phyloP scores from a whole-genome alignment of 129 eudicot species.

The Arctium lappa region DNA sequence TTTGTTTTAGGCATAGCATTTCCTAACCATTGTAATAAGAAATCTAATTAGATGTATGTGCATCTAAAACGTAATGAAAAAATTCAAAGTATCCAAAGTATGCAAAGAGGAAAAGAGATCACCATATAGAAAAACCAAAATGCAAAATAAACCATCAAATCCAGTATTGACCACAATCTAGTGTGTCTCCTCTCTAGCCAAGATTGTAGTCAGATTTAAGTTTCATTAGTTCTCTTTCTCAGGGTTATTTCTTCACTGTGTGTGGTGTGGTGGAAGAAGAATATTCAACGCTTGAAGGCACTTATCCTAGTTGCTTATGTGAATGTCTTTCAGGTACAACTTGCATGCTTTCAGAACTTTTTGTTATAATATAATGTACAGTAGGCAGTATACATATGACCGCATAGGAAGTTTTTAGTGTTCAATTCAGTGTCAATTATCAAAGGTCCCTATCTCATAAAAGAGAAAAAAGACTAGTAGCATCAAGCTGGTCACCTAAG shows the following conservation, averaged over 20 bases:
- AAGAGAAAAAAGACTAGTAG: not conserved
- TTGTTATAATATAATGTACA: not conserved
- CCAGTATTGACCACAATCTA: not conserved
- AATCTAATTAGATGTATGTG: constrained; percentile 7
- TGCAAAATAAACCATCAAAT: not conserved
- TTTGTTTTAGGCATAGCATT: constrained; percentile 23
- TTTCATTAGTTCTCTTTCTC: not conserved
- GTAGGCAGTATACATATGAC: not conserved
- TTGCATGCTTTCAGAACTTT: not conserved
- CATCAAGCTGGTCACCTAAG: not conserved
- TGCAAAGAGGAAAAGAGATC: not conserved
- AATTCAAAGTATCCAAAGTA: not conserved
- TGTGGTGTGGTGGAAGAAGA: not conserved
- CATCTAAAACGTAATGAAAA: not conserved
- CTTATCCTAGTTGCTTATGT: not conserved
- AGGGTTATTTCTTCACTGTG: not conserved
- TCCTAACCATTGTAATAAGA: constrained; percentile 24
- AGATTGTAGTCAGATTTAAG: not conserved
- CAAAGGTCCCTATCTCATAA: not conserved
- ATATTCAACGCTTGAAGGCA: not conserved
- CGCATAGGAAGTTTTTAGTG: not conserved
- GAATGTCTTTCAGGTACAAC: not conserved
- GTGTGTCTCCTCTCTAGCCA: not conserved
- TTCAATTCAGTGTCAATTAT: not conserved
- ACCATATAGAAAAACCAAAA: not conserved